A percentile compares a stretch with the other conserved stretches of the same genome.
Evolutionary conservation across 768 basidiomycete genomes (phyloP).

Genomic region (Termitomyces sp.): DNA sequence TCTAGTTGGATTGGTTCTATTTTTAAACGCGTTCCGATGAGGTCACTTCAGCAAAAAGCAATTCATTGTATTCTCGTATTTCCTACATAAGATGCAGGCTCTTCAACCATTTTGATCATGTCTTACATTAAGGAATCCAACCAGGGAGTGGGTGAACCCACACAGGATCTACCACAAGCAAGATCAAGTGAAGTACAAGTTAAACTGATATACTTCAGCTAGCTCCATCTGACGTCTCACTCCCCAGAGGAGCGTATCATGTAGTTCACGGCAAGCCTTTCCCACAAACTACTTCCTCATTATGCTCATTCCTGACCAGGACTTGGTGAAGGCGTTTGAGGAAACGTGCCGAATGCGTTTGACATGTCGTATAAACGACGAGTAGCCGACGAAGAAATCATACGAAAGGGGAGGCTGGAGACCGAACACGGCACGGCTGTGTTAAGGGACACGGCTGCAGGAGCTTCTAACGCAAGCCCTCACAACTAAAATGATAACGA

Average conservation of each 20-base stretch:
- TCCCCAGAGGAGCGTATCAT: neutral
- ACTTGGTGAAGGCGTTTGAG: constrained; percentile 40
- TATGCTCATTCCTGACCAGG: constrained; percentile 21
- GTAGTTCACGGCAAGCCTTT: neutral
- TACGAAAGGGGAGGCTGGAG: constrained; percentile 33
- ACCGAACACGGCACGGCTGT: constrained; percentile 34
- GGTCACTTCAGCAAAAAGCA: too few species aligned
- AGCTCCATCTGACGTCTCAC: neutral
- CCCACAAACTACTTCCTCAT: too few species aligned
- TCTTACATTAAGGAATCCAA: neutral
- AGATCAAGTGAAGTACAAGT: neutral
- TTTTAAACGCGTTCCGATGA: too few species aligned
- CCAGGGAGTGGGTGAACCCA: neutral
- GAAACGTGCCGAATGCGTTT: constrained; percentile 35
- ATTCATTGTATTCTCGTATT: neutral
- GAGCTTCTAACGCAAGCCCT: neutral
- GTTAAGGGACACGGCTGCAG: constrained; percentile 10
- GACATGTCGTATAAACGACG: constrained; percentile 29
- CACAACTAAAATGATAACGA: neutral
- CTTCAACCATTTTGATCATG: neutral
- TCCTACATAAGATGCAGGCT: neutral
- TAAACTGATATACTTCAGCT: too few species aligned
- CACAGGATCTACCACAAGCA: neutral
- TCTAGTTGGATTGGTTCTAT: too few species aligned
- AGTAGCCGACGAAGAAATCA: constrained; percentile 31